Conservation (phyloP, 192 early-diverging fungal species). For the Backusella morwellensis region DNA sequence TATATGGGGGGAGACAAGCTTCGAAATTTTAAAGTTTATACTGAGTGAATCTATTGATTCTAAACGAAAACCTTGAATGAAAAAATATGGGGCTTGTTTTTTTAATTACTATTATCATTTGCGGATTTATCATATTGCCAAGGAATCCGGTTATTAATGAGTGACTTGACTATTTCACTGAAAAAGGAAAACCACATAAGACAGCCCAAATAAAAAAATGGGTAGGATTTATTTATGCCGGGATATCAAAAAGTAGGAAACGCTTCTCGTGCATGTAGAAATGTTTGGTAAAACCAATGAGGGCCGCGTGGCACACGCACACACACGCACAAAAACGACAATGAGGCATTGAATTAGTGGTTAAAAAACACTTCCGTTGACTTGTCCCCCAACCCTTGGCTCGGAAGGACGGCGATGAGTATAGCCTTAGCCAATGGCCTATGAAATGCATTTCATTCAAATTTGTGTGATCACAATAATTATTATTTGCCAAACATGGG, state of each 20-base stretch:
- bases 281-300: not conserved
- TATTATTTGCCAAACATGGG: not conserved
- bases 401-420: not conserved
- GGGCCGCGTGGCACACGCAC: not conserved
- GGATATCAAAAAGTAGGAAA: conserved; percentile 3
- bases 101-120: not conserved
- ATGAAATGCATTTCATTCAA: not conserved
- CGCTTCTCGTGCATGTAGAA: not conserved
- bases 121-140: not conserved
- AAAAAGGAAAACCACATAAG: not conserved
- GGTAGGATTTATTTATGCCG: not conserved
- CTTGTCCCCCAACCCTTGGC: not conserved
- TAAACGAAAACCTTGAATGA: not conserved
- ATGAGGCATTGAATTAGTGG: not conserved
- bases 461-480: conserved; percentile 3
- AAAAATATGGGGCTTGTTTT: no score
- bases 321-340: not conserved
- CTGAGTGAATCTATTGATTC: not conserved
- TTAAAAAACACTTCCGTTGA: not conserved
- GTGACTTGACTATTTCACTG: not conserved
- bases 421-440: not conserved
- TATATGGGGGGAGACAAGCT: not conserved
- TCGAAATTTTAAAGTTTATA: not conserved
- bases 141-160: not conserved
- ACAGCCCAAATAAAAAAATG: not conserved